Conservation (phyloP, 1,284 basidiomycete genomes). For the Ustilago shanxiensis region DNA sequence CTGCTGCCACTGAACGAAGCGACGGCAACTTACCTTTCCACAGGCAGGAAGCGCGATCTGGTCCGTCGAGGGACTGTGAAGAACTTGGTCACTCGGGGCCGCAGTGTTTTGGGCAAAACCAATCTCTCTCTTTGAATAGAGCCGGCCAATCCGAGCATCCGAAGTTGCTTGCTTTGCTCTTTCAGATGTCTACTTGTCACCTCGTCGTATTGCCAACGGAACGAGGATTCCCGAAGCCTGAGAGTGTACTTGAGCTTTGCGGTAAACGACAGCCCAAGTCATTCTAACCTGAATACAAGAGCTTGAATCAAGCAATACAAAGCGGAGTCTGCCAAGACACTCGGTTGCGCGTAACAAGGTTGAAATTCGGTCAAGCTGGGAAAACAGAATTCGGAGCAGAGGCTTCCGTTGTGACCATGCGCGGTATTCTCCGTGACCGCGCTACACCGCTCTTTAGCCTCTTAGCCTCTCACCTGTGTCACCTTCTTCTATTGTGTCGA, state of each 20-base stretch:
- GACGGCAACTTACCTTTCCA: no score
- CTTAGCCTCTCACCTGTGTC: no score
- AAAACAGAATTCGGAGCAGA: slow-evolving; percentile 3
- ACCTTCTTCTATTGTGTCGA: no score
- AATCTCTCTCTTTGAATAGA: no score
- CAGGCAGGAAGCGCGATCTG: no score
- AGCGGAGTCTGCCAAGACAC: slow-evolving; percentile 15
- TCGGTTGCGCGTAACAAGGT: slow-evolving; percentile 9
- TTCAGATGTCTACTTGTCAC: slow-evolving; percentile 6
- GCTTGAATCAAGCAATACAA: background rate
- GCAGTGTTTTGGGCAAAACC: no score
- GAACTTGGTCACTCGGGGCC: no score
- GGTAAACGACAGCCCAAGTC: slow-evolving; percentile 5
- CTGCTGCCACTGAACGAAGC: no score
- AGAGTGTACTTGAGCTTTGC: background rate
- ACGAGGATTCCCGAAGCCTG: slow-evolving; percentile 1
- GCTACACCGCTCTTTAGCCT: background rate
- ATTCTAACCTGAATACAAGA: background rate
- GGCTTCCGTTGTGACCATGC: slow-evolving; percentile 3
- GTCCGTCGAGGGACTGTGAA: no score
- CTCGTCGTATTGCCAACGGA: no score
- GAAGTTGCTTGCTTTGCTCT: background rate
- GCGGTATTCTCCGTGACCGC: background rate
- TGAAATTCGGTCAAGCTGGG: slow-evolving; percentile 12
- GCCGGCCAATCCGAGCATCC: slow-evolving; percentile 18